Evolutionary conservation across 352 stramenopile genomes (phyloP), one percentile per base, ranked within the genome.

Genomic region (Pythium coloratum): DNA sequence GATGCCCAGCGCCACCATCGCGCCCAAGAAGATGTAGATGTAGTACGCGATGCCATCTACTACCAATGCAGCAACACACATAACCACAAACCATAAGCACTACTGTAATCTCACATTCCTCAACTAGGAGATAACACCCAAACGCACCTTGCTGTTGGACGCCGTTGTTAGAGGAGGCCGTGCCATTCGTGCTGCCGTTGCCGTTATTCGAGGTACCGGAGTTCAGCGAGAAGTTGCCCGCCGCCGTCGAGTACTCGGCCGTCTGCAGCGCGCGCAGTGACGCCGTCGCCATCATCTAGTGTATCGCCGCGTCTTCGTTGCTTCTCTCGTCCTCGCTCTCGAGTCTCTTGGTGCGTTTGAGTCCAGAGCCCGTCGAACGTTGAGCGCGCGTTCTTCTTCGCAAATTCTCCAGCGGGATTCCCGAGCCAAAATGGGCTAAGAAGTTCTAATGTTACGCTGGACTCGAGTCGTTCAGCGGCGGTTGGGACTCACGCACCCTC

Each of bases 21-120:
- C 75, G 40, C 81, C 81, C 38, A 92, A 63, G 40, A 94, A 89
- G 53, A 91, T 78, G 62, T 91, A 94, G 20, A 94, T 71, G 66
- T 92, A 93, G 69, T 73, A 81, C 46, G 81, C 75, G 30, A 87
- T 66, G 42, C 66, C 79, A 14, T 53, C 46, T 53, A 53, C 46
- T 14, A 30, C 46, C 18, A 44, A 24, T 0, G 20, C 20, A 24
- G 20, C 16, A 32, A 57, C 26, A n/a, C 50, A 24, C 47, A 58
- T 46, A n/a, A 46, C 3, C 9, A 46, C 20, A 13, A 13, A 46
- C 9, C 38, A n/a, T 14, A 46, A n/a, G 3, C 38, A 46, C 38
- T 24, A 24, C 20, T 24, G 20, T 24, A 24, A 24, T 24, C 20
- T 24, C 20, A 24, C 20, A 24, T 24, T 24, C 20, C 20, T 24